Evolutionary conservation across 768 basidiomycete genomes (phyloP), one percentile per base, ranked within the genome.

Genomic region (Termitomyces sp.): DNA sequence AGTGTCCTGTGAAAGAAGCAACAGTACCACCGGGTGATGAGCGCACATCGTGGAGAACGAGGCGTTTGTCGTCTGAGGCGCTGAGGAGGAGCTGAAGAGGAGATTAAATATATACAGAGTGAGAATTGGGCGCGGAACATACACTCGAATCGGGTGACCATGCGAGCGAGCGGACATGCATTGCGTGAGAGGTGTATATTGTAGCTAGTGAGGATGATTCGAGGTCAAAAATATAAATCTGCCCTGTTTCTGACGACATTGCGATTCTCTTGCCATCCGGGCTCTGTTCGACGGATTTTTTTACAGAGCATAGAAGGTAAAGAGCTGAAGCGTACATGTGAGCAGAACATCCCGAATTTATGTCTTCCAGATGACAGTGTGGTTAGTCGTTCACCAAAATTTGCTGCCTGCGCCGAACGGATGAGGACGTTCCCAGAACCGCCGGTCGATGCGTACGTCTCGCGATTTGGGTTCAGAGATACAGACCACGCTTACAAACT

Each of bases 131-230:
- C 19, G 15, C 19, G 15, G 21, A 37, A 75, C 83, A 57, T 65
- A 95, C 93, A 68, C 84, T 90, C 1, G 88, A 88, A 67, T 97
- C 94, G 48, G 83, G 79, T 10, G 92, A 93, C 94, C 94, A 98
- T 8, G 89, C 81, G 3, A 97, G 69, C 0, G 89, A 87, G 37
- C 94, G 85, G 8, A 94, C 91, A 45, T 85, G 80, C 86, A 93
- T 92, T 10, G 91, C 93, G 68, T 98, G 94, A 2, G 91, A 90
- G 5, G 85, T 84, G 69, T 86, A 95, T 2, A 87, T 90, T 3
- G 82, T 75, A 0, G 78, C 70, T 43, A 96, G 71, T 7, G 84
- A 70, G 56, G 74, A 75, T 2, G 87, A 78, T 65, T 89, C 87
- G 38, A 88, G 67, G 67, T 96, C 93, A 58, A 94, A 88, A 43